Base-by-base conservation (phyloP, 495 filamentous ascomycete species). In the Bacidia gigantensis region DNA sequence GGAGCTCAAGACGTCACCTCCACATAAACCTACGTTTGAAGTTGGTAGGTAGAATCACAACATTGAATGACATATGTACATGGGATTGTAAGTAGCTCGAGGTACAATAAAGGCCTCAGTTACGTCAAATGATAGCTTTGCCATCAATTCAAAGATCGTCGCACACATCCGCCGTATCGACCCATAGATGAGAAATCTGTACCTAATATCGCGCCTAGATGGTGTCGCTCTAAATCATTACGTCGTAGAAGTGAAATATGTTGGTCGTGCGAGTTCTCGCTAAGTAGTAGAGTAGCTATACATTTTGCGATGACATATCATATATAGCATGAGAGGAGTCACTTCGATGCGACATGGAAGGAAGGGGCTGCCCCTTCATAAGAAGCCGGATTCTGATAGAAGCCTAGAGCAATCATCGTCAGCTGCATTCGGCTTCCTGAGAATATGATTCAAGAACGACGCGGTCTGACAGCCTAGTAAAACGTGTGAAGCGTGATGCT, bases 311-410 rank as follows among this genome's bases (percentile, higher is more conserved):
- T 35, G 29, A 14, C 29, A 35, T 35, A 14, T 5, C 29, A 14
- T 35, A 35, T 5, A 35, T 35, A 35, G 29, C 29, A 35, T 35
- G 14, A 14, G 29, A 35, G 7, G 29, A 35, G 29, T 35, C 7
- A 7, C 14, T 5, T 35, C 7, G 29, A 35, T 5, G 29, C 5
- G 29, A 35, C 29, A 35, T 5, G 5, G 29, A 14, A 5, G 29
- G 29, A 35, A 14, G 29, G 14, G n/a, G n/a, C n/a, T n/a, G n/a
- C 32, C 32, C 32, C 10, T 39, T 73, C 78, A 85, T 65, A 86
- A 70, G 71, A 86, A 86, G 62, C 82, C 82, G 55, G 82, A 86
- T 69, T 86, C 82, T 55, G 80, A 82, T 46, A 86, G 71, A 56
- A 86, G 72, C 70, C 82, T 86, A n/a, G n/a, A n/a, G 67, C 55